Evolutionary conservation across 495 filamentous ascomycete species (phyloP).

Genomic region (Staphylotrichum tortipilum): DNA sequence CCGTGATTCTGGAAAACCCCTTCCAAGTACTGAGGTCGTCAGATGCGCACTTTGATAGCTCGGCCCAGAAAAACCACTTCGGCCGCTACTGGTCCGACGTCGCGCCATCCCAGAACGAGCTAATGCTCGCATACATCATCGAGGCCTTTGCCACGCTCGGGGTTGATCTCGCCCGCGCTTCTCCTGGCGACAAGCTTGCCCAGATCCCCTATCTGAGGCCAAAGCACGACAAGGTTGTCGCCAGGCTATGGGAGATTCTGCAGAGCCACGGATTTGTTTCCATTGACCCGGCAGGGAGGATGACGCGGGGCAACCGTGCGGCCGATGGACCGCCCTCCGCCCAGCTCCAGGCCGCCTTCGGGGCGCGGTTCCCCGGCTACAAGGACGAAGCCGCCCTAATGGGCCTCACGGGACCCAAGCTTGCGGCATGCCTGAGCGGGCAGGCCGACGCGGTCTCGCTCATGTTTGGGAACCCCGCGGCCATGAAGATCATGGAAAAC

Average conservation of each 20-base stretch:
- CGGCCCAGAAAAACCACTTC: background rate
- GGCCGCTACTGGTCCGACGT: constrained; percentile 24
- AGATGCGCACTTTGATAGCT: background rate
- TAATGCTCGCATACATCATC: constrained; percentile 33
- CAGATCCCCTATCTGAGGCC: constrained; percentile 6
- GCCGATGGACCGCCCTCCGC: background rate
- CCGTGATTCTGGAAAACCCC: no score
- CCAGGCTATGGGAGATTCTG: constrained; percentile 26
- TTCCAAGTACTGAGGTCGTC: no score
- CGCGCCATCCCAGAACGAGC: constrained; percentile 26
- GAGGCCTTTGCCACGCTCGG: constrained; percentile 34
- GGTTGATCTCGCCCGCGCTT: constrained; percentile 11
- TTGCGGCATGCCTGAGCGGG: constrained; percentile 12
- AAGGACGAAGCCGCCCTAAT: constrained; percentile 2
- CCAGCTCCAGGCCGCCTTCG: background rate
- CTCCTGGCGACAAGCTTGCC: constrained; percentile 16
- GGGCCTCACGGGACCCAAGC: constrained; percentile 1
- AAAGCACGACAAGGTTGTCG: constrained; percentile 20
- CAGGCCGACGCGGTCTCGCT: constrained; percentile 7
- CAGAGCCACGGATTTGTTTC: constrained; percentile 11
- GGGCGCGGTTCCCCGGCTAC: background rate
- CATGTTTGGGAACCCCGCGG: constrained; percentile 1
- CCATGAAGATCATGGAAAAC: constrained; percentile 3
- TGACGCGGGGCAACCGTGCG: background rate
- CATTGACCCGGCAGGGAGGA: background rate